phyloP scores from a whole-genome alignment of 345 rosid genomes.

The Populus simonii region DNA sequence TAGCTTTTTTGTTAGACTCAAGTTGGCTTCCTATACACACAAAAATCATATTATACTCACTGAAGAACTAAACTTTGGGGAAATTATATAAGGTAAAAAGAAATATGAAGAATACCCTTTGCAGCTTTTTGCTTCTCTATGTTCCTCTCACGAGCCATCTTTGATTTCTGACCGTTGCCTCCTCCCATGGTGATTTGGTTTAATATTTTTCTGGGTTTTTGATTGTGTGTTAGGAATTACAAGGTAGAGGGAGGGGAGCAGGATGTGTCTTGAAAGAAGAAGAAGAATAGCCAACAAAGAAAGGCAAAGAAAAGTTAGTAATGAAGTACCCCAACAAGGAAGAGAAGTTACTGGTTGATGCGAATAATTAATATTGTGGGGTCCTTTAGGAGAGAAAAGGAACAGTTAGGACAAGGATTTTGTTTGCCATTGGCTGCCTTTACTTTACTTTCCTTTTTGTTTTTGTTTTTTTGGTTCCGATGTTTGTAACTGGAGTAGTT shows the following conservation, averaged over 20 bases:
- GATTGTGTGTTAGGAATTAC: neutral
- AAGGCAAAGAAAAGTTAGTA: neutral
- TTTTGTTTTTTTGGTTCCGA: neutral
- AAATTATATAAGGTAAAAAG: neutral
- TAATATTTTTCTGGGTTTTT: neutral
- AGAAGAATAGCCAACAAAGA: neutral
- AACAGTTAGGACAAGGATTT: too few relatives aligned
- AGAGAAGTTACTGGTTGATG: too few relatives aligned
- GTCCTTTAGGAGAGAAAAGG: too few relatives aligned
- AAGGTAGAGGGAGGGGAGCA: neutral
- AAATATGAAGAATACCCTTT: constrained; percentile 28
- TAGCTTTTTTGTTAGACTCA: constrained; percentile 58
- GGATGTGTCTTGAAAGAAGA: neutral
- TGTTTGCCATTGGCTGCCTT: neutral
- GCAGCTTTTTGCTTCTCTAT: constrained; percentile 48
- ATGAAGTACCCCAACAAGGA: neutral
- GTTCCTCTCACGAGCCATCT: constrained; percentile 23
- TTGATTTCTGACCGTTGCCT: constrained; percentile 14
- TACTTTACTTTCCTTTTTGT: too few relatives aligned
- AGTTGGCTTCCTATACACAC: constrained; percentile 49
- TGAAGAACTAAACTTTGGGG: neutral
- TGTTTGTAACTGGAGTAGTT: neutral
- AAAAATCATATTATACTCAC: neutral
- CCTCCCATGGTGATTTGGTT: constrained; percentile 13
- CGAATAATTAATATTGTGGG: too few relatives aligned